phyloP scores from a whole-genome alignment of 2,329 filamentous ascomycete genomes.

The Zymoseptoria tritici region DNA sequence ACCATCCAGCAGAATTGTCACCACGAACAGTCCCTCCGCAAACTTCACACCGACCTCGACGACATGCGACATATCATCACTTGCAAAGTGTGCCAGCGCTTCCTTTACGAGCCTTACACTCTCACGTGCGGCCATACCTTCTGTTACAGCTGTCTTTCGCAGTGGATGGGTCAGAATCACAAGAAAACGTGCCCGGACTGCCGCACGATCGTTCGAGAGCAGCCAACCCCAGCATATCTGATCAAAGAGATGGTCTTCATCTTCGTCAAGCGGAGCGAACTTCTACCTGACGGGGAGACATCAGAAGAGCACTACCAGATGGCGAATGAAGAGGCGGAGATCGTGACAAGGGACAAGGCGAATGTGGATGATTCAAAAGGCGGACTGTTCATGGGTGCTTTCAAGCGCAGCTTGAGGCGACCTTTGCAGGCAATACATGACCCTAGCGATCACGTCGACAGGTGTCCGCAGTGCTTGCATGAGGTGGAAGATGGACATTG shows the following conservation, averaged over 20 bases:
- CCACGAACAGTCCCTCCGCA: slow-evolving; percentile 20
- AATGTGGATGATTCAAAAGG: slow-evolving; percentile 42
- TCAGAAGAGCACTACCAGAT: slow-evolving; percentile 52
- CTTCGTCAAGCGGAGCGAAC: slow-evolving; percentile 52
- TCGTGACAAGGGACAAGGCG: slow-evolving; percentile 53
- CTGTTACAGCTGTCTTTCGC: slow-evolving; percentile 50
- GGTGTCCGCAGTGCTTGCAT: slow-evolving; percentile 56
- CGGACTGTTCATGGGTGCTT: slow-evolving; percentile 58
- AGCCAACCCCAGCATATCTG: slow-evolving; percentile 58
- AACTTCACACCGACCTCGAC: slow-evolving; percentile 46
- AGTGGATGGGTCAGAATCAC: slow-evolving; percentile 50
- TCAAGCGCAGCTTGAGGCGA: slow-evolving; percentile 31
- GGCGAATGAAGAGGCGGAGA: slow-evolving; percentile 52
- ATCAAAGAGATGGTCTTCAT: slow-evolving; percentile 58
- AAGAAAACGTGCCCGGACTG: slow-evolving; percentile 65
- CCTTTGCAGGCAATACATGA: slow-evolving; percentile 43
- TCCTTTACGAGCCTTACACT: slow-evolving; percentile 63
- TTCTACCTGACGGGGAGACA: slow-evolving; percentile 57
- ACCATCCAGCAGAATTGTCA: slow-evolving; percentile 10
- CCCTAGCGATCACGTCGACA: slow-evolving; percentile 51
- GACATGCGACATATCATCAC: slow-evolving; percentile 54
- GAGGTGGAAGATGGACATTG: slow-evolving; percentile 58
- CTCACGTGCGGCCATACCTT: slow-evolving; percentile 64
- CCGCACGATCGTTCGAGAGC: slow-evolving; percentile 49
- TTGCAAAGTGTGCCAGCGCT: slow-evolving; percentile 61